Evolutionary conservation across 192 early-diverging fungal genomes (phyloP).

Genomic region (Geosiphon pyriformis): DNA sequence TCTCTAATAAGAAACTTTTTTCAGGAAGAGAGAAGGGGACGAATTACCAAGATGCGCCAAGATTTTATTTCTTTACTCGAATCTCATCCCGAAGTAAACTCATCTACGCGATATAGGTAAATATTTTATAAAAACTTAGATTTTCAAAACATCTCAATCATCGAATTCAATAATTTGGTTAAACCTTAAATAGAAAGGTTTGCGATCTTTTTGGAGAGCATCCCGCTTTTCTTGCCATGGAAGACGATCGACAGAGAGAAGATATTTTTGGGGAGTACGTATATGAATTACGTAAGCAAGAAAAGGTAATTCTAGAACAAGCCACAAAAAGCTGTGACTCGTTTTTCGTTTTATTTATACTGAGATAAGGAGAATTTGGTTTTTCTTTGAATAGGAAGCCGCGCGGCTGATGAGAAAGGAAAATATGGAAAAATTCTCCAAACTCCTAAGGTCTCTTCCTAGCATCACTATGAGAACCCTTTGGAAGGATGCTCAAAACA

Average conservation of each 20-base stretch:
- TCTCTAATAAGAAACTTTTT: neutral
- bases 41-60: slow-evolving; percentile 44
- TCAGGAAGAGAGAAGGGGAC: slow-evolving; percentile 47
- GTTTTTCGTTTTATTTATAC: no score
- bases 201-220: slow-evolving; percentile 54
- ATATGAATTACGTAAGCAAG: slow-evolving; percentile 54
- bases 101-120: slow-evolving; percentile 46
- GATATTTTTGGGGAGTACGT: slow-evolving; percentile 70
- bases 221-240: slow-evolving; percentile 56
- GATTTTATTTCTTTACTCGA: slow-evolving; percentile 53
- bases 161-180: no score
- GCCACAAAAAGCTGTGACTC: no score
- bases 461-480: slow-evolving; percentile 53
- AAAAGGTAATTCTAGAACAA: slow-evolving; percentile 53
- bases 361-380: no score
- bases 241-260: slow-evolving; percentile 53
- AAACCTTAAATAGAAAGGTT: slow-evolving; percentile 20
- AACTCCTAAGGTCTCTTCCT: slow-evolving; percentile 50
- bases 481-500: slow-evolving; percentile 51
- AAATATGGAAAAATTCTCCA: slow-evolving; percentile 53
- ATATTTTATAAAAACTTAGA: no score
- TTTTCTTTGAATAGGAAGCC: no score
- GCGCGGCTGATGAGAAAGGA: slow-evolving; percentile 53
- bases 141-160: no score
- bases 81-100: slow-evolving; percentile 42